Evolutionary conservation across 1,284 basidiomycete species (phyloP).

Genomic region (Coniferiporia sulphurascens): DNA sequence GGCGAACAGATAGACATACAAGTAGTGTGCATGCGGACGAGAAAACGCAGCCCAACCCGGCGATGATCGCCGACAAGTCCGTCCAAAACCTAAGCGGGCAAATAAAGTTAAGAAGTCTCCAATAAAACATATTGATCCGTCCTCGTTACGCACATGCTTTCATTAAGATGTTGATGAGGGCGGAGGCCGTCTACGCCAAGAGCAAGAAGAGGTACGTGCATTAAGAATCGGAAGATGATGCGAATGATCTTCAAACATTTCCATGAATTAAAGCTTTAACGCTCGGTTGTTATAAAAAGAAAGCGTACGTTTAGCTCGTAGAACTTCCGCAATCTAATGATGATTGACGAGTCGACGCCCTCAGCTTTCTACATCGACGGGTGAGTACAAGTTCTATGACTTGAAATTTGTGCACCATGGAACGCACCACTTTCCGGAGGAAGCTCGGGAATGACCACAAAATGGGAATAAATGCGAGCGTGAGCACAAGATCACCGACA

Average conservation of each 20-base stretch:
- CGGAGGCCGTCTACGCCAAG: conserved; percentile 63
- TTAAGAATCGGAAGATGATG: conserved; percentile 63
- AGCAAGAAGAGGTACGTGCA: conserved; percentile 56
- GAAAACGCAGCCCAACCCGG: conserved; percentile 54
- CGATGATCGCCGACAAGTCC: conserved; percentile 57
- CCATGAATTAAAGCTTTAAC: background rate
- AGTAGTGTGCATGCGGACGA: conserved; percentile 72
- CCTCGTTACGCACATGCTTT: conserved; percentile 38
- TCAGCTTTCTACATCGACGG: conserved; percentile 38
- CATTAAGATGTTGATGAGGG: conserved; percentile 57
- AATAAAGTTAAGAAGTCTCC: background rate
- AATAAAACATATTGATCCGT: background rate
- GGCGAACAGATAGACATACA: conserved; percentile 36
- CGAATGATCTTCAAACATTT: conserved; percentile 49
- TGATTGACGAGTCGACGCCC: conserved; percentile 55
- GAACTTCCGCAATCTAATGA: conserved; percentile 69
- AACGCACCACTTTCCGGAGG: conserved; percentile 50
- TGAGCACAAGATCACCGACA: conserved; percentile 59
- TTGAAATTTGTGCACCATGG: background rate
- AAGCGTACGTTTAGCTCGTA: conserved; percentile 68
- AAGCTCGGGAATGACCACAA: conserved; percentile 65
- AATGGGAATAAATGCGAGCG: conserved; percentile 65
- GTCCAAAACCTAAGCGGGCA: conserved; percentile 26
- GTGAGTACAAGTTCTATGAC: background rate
- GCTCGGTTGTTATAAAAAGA: background rate